These are phyloP conservation scores for Aspergillus cavernicola DNA, from an alignment of 495 filamentous ascomycete genomes.

Conservation along the genomic window DNA sequence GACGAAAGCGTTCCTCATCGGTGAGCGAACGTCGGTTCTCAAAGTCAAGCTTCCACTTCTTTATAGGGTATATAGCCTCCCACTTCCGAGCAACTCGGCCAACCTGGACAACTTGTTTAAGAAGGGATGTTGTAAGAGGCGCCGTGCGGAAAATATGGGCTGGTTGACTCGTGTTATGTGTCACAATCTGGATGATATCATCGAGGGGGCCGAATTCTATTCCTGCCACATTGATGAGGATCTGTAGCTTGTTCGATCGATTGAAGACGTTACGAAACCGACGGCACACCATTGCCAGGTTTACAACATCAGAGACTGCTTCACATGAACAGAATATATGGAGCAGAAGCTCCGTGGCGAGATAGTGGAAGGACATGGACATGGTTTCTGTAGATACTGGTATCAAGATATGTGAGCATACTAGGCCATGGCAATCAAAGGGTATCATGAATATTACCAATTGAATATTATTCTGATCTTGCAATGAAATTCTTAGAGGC, in stretches of 20 bases:
- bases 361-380: conserved; percentile 47
- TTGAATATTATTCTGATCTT: background rate
- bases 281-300: conserved; percentile 51
- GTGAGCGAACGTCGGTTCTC: conserved; percentile 60
- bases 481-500: background rate
- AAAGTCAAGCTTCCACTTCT: conserved; percentile 60
- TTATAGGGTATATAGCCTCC: conserved; percentile 64
- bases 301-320: conserved; percentile 49
- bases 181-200: conserved; percentile 58
- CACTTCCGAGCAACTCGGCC: conserved; percentile 60
- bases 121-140: conserved; percentile 49
- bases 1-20: conserved; percentile 48
- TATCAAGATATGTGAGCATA: conserved; percentile 15
- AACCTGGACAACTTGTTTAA: conserved; percentile 53
- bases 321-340: conserved; percentile 56
- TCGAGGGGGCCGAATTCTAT: conserved; percentile 58
- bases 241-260: conserved; percentile 48
- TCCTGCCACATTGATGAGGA: conserved; percentile 50
- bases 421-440: background rate
- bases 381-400: conserved; percentile 15
- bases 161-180: conserved; percentile 54
- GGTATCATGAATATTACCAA: background rate
- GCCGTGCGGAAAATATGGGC: conserved; percentile 47
- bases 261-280: conserved; percentile 52
- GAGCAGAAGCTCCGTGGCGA: conserved; percentile 60